Evolutionary conservation across 2,329 filamentous ascomycete genomes (phyloP).

Genomic region (Ceratocystis diversiconidia): DNA sequence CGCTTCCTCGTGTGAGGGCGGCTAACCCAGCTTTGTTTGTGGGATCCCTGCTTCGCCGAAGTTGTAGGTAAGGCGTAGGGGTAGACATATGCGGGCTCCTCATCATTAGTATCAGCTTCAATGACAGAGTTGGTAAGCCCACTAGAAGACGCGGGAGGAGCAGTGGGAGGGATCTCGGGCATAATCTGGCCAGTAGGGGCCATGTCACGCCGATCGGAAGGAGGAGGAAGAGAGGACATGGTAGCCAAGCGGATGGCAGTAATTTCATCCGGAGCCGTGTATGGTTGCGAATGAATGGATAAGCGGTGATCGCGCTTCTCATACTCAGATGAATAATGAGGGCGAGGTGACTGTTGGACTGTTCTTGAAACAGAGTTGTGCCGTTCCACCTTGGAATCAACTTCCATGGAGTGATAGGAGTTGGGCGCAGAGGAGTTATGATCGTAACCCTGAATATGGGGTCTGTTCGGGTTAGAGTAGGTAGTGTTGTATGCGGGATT

Average conservation of each 20-base stretch:
- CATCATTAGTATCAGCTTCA: slow-evolving; percentile 7
- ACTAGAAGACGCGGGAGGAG: not conserved
- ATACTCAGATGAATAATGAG: slow-evolving; percentile 7
- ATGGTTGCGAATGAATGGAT: not conserved
- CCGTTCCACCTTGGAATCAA: slow-evolving; percentile 12
- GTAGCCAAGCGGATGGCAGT: not conserved
- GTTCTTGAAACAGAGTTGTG: slow-evolving; percentile 5
- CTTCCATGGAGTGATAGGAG: slow-evolving; percentile 4
- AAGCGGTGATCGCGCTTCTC: slow-evolving; percentile 5
- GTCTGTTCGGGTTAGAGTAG: slow-evolving; percentile 5
- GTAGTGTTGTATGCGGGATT: not conserved
- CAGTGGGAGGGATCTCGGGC: slow-evolving; percentile 11
- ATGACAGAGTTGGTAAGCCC: slow-evolving; percentile 1
- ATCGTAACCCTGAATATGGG: slow-evolving; percentile 5
- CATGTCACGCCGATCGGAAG: slow-evolving; percentile 1
- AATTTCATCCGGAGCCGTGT: not conserved
- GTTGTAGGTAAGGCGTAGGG: not conserved
- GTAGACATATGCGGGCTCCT: not conserved
- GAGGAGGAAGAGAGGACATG: not conserved
- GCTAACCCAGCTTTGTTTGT: not conserved
- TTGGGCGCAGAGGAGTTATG: slow-evolving; percentile 11
- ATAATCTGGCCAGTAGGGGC: not conserved
- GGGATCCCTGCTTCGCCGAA: not conserved
- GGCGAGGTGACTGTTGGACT: slow-evolving; percentile 8
- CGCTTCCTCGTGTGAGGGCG: slow-evolving; percentile 2